Base-by-base conservation (phyloP, 1,284 basidiomycete genomes). In the Crucibulum cyathiforme region DNA sequence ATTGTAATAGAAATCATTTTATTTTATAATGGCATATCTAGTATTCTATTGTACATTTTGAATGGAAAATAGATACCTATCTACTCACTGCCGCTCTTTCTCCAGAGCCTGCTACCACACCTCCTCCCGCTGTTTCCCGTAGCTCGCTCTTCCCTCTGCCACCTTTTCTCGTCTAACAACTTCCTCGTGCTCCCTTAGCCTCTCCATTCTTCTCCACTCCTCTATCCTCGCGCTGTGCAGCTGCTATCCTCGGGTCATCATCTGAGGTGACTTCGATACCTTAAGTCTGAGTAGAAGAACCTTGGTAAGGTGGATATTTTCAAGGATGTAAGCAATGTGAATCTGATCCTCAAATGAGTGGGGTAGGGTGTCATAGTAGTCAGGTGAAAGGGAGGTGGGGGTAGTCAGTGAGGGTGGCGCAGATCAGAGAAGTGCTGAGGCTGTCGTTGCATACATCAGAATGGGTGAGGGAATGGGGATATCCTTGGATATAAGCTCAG, bases 291-390 rank as follows among this genome's bases (percentile, higher is more conserved):
- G 75, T 13, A 87, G 79, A 24, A 90, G 80, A 36, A 86, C 78
- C 75, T 87, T 88, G 45, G 88, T 87, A 58, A 84, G 80, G 59
- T 85, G 86, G 60, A 90, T 83, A 75, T 90, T 78, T 69, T 89
- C 88, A 58, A 80, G 76, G 0, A 88, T 85, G 66, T 89, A 89
- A 7, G 88, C 88, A 64, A 82, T 77, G 67, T 89, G 86, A 49
- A 89, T 81, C 71, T 85, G 85, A 76, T 89, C 88, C 54, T 84
- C 80, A 56, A 89, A 80, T 0, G 84, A 81, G 39, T 74, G 80
- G 0, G 81, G 81, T 0, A 84, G 83, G 0, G 79, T 80, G 63
- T 82, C 79, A 68, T 78, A 78, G 64, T 71, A 72, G 66, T 74
- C 68, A 35, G 73, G 68, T 31, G 72, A 70, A 62, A 69, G 63